Evolutionary conservation across 2,329 filamentous ascomycete genomes (phyloP), one percentile per base, ranked within the genome.

Genomic region (Sarocladiaceae sp.): DNA sequence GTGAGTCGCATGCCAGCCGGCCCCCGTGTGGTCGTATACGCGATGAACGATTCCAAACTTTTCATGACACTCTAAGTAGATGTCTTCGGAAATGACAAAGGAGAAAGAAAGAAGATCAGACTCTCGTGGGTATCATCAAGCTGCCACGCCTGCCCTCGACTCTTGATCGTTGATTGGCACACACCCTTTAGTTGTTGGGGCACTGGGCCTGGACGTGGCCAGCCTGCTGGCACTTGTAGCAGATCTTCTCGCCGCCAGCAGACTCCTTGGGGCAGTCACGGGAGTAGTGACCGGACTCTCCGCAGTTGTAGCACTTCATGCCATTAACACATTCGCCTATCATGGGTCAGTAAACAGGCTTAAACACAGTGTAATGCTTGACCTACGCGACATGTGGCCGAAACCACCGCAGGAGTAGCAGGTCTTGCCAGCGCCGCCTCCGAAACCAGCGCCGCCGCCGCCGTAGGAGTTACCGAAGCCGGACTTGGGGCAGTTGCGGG

Each of bases 231-330:
- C 80, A 97, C 78, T 94, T 95, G 81, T 98, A 98, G 84, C 93
- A 98, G 65, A 95, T 89, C 67, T 94, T 91, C 79, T 97, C 91
- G 61, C 83, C 80, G 55, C 80, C 78, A 56, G 82, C 80, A 48
- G 87, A 86, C 72, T 95, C 91, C 65, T 91, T 90, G 58, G 90
- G 85, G 79, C 93, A 98, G 69, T 98, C 93, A 54, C 91, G 86
- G 54, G 87, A 94, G 66, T 96, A 82, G 70, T 97, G 91, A 51
- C 93, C 91, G 57, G 91, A 85, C 74, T 96, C 89, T 61, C 80
- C 80, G 57, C 93, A 97, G 82, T 96, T 96, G 83, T 97, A 98
- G 84, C 93, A 98, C 78, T 97, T 97, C 77, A 94, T 91, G 60
- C 93, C 93, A 68, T 97, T 94, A 58, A 91, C 94, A 72, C 93